These are phyloP conservation scores for Nakazawaea ernobii DNA, from an alignment of 805 yeast species.

Conservation along the genomic window DNA sequence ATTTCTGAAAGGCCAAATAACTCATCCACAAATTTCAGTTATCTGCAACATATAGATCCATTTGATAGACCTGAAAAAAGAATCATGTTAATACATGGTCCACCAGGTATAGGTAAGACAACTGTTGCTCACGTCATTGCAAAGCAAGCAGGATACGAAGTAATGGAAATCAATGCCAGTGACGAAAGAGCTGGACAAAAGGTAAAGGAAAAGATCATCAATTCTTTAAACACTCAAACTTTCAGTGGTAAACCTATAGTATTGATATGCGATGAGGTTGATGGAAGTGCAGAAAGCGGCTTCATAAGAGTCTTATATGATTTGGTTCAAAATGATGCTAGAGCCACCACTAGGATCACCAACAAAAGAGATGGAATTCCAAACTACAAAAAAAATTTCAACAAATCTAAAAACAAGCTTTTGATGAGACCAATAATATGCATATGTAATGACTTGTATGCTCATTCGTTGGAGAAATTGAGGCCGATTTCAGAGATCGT, in stretches of 20 bases:
- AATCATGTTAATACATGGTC: slow-evolving; percentile 77
- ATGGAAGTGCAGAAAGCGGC: slow-evolving; percentile 66
- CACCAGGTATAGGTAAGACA: slow-evolving; percentile 93
- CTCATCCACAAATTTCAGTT: not conserved
- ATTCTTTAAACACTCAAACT: slow-evolving; percentile 60
- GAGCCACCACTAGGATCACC: slow-evolving; percentile 35
- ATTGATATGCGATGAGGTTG: slow-evolving; percentile 84
- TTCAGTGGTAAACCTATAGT: slow-evolving; percentile 74
- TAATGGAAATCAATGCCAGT: slow-evolving; percentile 83
- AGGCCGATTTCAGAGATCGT: slow-evolving; percentile 71
- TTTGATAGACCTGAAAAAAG: slow-evolving; percentile 55
- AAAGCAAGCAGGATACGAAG: slow-evolving; percentile 71
- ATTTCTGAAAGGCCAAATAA: slow-evolving; percentile 14
- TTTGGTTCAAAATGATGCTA: slow-evolving; percentile 50
- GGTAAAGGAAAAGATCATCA: slow-evolving; percentile 49
- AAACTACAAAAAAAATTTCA: slow-evolving; percentile 16
- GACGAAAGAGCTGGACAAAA: slow-evolving; percentile 63
- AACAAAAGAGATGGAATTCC: slow-evolving; percentile 19
- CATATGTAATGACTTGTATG: slow-evolving; percentile 83
- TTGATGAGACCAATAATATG: slow-evolving; percentile 84
- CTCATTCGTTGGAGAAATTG: slow-evolving; percentile 66
- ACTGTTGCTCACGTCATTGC: slow-evolving; percentile 83
- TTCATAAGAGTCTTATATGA: slow-evolving; percentile 55
- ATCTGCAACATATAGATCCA: slow-evolving; percentile 33
- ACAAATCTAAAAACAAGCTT: slow-evolving; percentile 29